phyloP scores from a whole-genome alignment of 2,329 filamentous ascomycete species.

The Aureobasidium uvarum region DNA sequence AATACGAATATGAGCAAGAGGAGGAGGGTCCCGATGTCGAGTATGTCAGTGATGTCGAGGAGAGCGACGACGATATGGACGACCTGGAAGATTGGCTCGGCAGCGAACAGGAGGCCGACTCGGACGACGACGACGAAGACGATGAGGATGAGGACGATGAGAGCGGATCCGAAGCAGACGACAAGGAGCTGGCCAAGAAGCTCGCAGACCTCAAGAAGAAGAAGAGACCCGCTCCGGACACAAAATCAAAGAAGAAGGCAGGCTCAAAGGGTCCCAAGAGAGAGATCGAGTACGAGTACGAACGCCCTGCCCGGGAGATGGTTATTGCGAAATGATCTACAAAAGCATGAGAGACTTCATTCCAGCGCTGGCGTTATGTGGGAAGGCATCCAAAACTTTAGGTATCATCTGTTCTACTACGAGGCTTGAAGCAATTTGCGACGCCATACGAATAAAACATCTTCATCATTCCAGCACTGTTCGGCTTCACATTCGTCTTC shows the following conservation, averaged over 20 bases:
- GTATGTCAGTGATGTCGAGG: slow-evolving; percentile 87
- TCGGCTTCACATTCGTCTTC: background rate
- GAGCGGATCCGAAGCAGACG: slow-evolving; percentile 53
- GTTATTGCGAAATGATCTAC: slow-evolving; percentile 23
- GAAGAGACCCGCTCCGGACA: slow-evolving; percentile 52
- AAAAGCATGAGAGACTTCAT: slow-evolving; percentile 1
- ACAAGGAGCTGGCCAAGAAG: slow-evolving; percentile 52
- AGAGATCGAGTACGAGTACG: slow-evolving; percentile 76
- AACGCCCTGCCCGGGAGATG: slow-evolving; percentile 51
- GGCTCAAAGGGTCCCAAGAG: slow-evolving; percentile 57
- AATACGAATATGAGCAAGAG: slow-evolving; percentile 63
- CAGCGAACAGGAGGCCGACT: slow-evolving; percentile 51
- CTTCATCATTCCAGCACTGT: background rate
- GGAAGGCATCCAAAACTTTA: slow-evolving; percentile 13
- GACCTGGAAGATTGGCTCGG: slow-evolving; percentile 95
- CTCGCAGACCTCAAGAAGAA: slow-evolving; percentile 57
- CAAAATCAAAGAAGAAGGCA: slow-evolving; percentile 55
- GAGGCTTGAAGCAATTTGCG: background rate
- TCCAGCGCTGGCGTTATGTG: slow-evolving; percentile 23
- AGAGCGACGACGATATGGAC: slow-evolving; percentile 68
- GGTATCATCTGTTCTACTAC: slow-evolving; percentile 7
- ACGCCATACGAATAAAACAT: slow-evolving; percentile 12
- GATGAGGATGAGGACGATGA: slow-evolving; percentile 52
- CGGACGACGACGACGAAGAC: slow-evolving; percentile 58
- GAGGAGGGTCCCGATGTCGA: slow-evolving; percentile 72